Evolutionary conservation across 495 filamentous ascomycete genomes (phyloP).

Genomic region (Astrothelium subdiscretum): DNA sequence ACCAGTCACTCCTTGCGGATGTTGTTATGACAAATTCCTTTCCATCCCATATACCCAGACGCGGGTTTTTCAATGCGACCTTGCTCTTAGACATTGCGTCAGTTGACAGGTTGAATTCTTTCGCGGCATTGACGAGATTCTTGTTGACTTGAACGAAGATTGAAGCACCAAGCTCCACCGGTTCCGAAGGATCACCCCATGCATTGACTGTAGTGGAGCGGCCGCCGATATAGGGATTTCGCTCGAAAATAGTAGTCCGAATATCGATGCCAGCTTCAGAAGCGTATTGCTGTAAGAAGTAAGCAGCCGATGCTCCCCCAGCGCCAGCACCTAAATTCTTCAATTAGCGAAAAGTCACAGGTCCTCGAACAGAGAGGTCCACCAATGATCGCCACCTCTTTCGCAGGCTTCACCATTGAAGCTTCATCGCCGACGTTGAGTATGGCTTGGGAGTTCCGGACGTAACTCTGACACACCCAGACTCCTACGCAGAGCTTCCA

Average conservation of each 20-base stretch:
- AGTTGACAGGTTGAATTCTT: conserved; percentile 53
- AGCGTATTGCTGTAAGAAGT: conserved; percentile 63
- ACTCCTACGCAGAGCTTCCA: neutral
- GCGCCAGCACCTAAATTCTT: conserved; percentile 65
- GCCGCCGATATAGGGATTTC: conserved; percentile 67
- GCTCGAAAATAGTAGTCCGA: conserved; percentile 85
- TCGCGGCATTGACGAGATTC: conserved; percentile 66
- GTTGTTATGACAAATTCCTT: conserved; percentile 57
- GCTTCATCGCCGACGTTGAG: neutral
- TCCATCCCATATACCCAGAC: conserved; percentile 81
- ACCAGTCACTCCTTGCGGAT: conserved; percentile 51
- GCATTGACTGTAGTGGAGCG: conserved; percentile 81
- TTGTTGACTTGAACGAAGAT: conserved; percentile 86
- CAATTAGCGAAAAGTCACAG: neutral
- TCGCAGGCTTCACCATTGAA: neutral
- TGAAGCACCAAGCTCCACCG: conserved; percentile 79
- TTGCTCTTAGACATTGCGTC: conserved; percentile 19
- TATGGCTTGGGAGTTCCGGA: neutral
- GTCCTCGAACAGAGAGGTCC: neutral
- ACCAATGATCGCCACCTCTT: neutral
- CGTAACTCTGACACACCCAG: neutral
- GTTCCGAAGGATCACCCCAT: conserved; percentile 53
- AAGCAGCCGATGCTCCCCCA: conserved; percentile 77
- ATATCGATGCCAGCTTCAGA: conserved; percentile 36
- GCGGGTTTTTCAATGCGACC: conserved; percentile 28